These are phyloP conservation scores for Tetrapisispora namnaoensis DNA, from an alignment of 805 yeast species.

Conservation along the genomic window DNA sequence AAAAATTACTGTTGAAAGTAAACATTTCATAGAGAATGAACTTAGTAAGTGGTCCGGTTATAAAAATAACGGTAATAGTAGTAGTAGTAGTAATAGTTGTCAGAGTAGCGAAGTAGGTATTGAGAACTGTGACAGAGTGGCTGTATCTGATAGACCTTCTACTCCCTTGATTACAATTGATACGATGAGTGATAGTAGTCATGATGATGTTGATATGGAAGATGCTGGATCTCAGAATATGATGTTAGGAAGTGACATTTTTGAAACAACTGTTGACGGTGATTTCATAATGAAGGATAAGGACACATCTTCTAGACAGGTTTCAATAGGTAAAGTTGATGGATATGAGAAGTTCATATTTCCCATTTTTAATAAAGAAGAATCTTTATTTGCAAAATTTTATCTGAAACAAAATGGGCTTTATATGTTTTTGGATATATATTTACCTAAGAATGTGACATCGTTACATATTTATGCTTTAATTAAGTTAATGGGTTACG, in stretches of 20 bases:
- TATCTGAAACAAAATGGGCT: conserved; percentile 53
- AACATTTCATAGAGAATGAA: background rate
- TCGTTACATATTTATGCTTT: conserved; percentile 47
- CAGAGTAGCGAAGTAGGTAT: background rate
- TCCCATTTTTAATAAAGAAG: conserved; percentile 35
- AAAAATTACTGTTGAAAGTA: background rate
- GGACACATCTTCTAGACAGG: conserved; percentile 5
- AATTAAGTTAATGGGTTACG: conserved; percentile 57
- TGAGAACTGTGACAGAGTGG: too few species aligned
- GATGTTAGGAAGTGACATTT: background rate
- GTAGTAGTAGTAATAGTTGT: background rate
- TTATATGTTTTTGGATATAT: conserved; percentile 47
- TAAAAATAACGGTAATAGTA: background rate
- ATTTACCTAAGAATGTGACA: conserved; percentile 51
- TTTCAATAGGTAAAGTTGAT: conserved; percentile 21
- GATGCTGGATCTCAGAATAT: background rate
- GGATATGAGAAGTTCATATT: conserved; percentile 26
- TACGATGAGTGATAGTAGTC: background rate
- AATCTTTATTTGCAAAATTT: conserved; percentile 38
- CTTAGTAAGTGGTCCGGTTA: background rate
- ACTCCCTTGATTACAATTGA: background rate
- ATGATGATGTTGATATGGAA: background rate
- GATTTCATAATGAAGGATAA: conserved; percentile 1
- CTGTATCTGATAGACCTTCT: too few species aligned
- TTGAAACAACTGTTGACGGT: background rate